These are phyloP conservation scores for Amanita pseudoporphyria DNA, from an alignment of 768 basidiomycete species.

Conservation along the genomic window DNA sequence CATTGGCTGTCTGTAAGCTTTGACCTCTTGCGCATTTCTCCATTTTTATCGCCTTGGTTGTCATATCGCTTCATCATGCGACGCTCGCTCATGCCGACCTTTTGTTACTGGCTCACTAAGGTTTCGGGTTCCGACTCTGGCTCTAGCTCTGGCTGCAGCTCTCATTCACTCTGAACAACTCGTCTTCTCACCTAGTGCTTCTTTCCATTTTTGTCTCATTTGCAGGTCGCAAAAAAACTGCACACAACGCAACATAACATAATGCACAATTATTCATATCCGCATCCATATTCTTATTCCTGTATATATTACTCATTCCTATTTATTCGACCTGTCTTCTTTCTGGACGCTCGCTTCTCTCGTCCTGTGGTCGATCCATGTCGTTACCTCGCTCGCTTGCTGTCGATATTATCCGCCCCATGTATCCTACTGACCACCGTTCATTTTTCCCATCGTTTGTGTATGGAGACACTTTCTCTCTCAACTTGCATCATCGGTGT, in stretches of 20 bases:
- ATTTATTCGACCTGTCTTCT: not conserved
- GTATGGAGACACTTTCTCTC: not conserved
- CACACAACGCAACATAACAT: too few relatives aligned
- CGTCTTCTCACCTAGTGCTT: not conserved
- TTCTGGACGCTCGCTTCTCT: not conserved
- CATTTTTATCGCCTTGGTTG: not conserved
- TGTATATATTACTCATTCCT: constrained; percentile 4
- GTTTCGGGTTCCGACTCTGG: too few relatives aligned
- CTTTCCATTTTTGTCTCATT: not conserved
- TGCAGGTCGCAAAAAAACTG: not conserved
- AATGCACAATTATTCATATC: not conserved
- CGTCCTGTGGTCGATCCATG: too few relatives aligned
- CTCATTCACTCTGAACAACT: not conserved
- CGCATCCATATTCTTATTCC: constrained; percentile 2
- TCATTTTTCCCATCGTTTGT: not conserved
- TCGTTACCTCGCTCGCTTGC: not conserved
- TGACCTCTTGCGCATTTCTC: not conserved
- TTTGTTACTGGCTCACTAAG: too few relatives aligned
- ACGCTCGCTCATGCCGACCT: not conserved
- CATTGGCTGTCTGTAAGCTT: not conserved
- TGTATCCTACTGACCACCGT: not conserved
- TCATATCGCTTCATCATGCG: not conserved
- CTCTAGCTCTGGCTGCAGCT: not conserved
- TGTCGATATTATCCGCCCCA: not conserved
- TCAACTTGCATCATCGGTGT: not conserved